Percentiles rank a stretch among this genome's conserved stretches.
Evolutionary conservation across 306 rosid genomes (phyloP).

Genomic region (Sphenostylis stenocarpa): DNA sequence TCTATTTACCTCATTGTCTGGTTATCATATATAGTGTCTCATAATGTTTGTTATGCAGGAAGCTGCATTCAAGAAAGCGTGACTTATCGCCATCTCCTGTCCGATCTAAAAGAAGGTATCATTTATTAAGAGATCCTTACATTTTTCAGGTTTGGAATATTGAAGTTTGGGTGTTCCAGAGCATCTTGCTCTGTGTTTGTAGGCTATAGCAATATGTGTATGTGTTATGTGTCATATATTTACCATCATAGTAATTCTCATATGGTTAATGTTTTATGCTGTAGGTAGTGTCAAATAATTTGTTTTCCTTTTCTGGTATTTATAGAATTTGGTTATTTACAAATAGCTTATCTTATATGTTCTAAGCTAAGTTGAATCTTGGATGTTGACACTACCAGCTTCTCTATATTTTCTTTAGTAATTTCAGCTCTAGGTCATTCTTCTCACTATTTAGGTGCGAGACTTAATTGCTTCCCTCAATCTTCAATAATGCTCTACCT

Average conservation of each 20-base stretch:
- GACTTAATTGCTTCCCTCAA: not conserved
- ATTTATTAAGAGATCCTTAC: slow-evolving; percentile 35
- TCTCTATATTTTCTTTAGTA: slow-evolving; percentile 31
- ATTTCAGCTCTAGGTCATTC: slow-evolving; percentile 12
- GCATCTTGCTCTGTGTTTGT: slow-evolving; percentile 27
- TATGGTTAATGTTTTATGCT: not conserved
- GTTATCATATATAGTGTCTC: slow-evolving; percentile 32
- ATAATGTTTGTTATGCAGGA: slow-evolving; percentile 60
- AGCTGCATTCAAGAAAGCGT: slow-evolving; percentile 70
- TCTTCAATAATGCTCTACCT: slow-evolving; percentile 22
- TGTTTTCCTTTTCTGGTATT: not conserved
- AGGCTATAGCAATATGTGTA: slow-evolving; percentile 1
- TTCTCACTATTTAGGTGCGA: not conserved
- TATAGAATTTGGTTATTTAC: slow-evolving; percentile 1
- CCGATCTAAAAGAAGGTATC: slow-evolving; percentile 89
- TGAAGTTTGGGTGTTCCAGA: slow-evolving; percentile 22
- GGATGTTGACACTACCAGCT: slow-evolving; percentile 4
- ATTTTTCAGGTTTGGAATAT: slow-evolving; percentile 33
- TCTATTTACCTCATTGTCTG: slow-evolving; percentile 18
- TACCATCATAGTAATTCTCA: not conserved
- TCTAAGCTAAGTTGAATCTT: slow-evolving; percentile 12
- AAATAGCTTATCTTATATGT: slow-evolving; percentile 21
- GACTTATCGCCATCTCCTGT: slow-evolving; percentile 79
- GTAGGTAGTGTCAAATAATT: not conserved
- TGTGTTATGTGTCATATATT: not conserved